phyloP scores from a whole-genome alignment of 306 rosid genomes.

The Cucurbita argyrosperma region DNA sequence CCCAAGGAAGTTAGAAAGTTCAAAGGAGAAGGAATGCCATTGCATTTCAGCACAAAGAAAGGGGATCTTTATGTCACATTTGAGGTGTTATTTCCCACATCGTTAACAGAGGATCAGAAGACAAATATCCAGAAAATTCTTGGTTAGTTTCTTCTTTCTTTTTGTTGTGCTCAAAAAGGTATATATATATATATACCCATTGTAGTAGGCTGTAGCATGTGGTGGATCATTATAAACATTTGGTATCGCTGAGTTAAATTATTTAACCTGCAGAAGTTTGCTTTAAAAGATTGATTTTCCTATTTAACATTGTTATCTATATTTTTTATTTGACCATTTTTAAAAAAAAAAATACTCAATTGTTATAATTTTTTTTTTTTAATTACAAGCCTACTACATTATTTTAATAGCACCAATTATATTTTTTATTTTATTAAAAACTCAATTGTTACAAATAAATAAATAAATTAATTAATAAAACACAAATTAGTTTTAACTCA shows the following conservation, averaged over 20 bases:
- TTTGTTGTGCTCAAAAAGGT: conserved; percentile 1
- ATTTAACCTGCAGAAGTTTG: neutral
- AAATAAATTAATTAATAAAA: too few species aligned
- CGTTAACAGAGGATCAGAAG: conserved; percentile 73
- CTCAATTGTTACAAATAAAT: neutral
- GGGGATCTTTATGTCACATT: conserved; percentile 72
- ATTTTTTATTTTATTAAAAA: neutral
- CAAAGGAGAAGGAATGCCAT: conserved; percentile 95
- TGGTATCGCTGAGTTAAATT: neutral
- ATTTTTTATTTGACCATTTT: too few species aligned
- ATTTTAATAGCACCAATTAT: neutral
- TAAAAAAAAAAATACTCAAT: too few species aligned
- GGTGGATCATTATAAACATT: neutral
- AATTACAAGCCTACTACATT: too few species aligned
- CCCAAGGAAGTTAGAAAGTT: conserved; percentile 86
- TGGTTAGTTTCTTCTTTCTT: conserved; percentile 22
- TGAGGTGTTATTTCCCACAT: conserved; percentile 80
- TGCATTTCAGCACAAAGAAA: conserved; percentile 74
- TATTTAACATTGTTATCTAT: neutral
- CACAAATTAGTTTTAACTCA: too few species aligned
- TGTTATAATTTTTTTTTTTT: too few species aligned
- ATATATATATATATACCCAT: neutral
- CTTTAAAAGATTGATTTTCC: too few species aligned
- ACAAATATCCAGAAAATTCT: conserved; percentile 51
- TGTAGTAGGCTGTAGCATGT: conserved; percentile 17